Base-by-base conservation (phyloP, 2,329 filamentous ascomycete species). In the Chrysoporthe deuterocubensis region DNA sequence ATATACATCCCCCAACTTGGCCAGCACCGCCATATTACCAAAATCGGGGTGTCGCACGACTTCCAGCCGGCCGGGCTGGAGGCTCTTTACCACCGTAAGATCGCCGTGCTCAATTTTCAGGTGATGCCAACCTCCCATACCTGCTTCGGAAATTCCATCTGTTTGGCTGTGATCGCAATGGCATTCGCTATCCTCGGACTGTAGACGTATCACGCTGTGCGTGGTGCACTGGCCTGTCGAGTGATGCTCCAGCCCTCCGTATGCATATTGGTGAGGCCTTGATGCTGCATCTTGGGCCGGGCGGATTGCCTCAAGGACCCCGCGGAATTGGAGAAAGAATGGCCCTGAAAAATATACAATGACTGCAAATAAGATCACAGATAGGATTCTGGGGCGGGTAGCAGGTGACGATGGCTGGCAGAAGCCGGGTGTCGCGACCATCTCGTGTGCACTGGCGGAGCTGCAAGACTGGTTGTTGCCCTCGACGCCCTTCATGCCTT, bases 11-110 rank as follows among this genome's bases (percentile, higher is more conserved):
- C 67, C 69, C 54, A 67, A 59, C 43, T 72, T 72, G 58, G 68
- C 42, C 16, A 72, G 16, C 43, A 69, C 64, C 0, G 65, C 42
- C 16, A 13, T 3, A 14, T 21, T 5, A 40, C 46, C 66, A 42
- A 72, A 68, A 32, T 62, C 65, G 0, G 65, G 32, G 14, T 72
- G 70, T 2, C 26, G 63, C 13, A 68, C 65, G 16, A 72, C 37
- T 16, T 68, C 65, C 32, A 72, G 46, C 16, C 71, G 68, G 3
- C 61, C 68, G 3, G 60, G 63, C 60, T 72, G 71, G 6, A 71
- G 59, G 4, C 44, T 32, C 26, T 26, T 16, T 26, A 70, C 43
- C 8, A 37, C 37, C 4, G 21, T 26, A 13, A 72, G 32, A 2
- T 67, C 54, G n/a, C n/a, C 40, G 46, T 63, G 59, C 14, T 68